phyloP scores from a whole-genome alignment of 768 basidiomycete species.

The Tylopilus sp. region DNA sequence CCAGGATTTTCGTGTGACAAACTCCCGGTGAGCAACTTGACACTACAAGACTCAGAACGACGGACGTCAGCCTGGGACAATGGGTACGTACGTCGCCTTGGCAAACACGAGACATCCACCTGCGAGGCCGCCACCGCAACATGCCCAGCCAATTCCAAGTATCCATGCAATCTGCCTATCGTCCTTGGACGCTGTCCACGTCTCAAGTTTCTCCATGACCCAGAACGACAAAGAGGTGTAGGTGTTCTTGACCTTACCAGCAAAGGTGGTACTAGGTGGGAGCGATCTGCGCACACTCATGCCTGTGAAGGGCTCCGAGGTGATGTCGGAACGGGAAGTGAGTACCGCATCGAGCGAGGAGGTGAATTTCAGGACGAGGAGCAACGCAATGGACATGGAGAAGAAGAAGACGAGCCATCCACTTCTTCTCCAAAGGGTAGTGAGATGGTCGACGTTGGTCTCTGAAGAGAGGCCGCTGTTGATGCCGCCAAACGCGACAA shows the following conservation, averaged over 20 bases:
- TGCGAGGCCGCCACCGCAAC: constrained; percentile 86
- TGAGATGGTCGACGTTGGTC: constrained; percentile 72
- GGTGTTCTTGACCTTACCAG: constrained; percentile 33
- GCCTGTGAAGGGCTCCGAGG: constrained; percentile 50
- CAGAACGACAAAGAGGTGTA: constrained; percentile 50
- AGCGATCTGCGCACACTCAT: constrained; percentile 32
- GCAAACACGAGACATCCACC: constrained; percentile 89
- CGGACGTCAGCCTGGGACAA: neutral
- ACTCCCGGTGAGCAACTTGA: constrained; percentile 73
- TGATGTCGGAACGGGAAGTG: constrained; percentile 64
- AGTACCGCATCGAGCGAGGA: constrained; percentile 73
- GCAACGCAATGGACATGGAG: constrained; percentile 66
- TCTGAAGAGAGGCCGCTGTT: constrained; percentile 75
- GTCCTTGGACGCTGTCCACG: constrained; percentile 73
- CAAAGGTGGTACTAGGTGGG: constrained; percentile 20
- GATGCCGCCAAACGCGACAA: constrained; percentile 82
- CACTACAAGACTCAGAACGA: constrained; percentile 40
- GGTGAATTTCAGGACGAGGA: constrained; percentile 63
- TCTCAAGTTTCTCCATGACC: constrained; percentile 62
- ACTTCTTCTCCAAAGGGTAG: constrained; percentile 77
- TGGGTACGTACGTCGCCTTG: constrained; percentile 35
- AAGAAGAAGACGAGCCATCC: constrained; percentile 94
- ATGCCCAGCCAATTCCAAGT: constrained; percentile 92
- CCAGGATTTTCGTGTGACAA: constrained; percentile 78
- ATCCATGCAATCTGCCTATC: constrained; percentile 89